Evolutionary conservation across 768 basidiomycete species (phyloP).

Genomic region (Tephrocybe rancida): DNA sequence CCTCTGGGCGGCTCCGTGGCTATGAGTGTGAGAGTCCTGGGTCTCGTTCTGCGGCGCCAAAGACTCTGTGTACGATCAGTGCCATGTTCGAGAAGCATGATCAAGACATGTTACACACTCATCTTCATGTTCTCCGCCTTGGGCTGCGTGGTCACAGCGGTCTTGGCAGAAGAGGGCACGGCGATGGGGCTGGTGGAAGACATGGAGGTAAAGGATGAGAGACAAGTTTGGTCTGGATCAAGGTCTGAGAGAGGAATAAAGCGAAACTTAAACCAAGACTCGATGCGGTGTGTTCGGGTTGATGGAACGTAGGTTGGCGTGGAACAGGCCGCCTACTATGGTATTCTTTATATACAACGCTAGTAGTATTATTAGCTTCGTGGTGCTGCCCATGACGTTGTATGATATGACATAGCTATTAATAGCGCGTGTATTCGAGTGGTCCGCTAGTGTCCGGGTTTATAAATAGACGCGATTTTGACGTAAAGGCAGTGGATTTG

Average conservation of each 20-base stretch:
- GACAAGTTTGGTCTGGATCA: background rate
- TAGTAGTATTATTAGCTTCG: too few relatives aligned
- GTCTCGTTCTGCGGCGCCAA: slow-evolving; percentile 1
- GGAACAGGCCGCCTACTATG: too few relatives aligned
- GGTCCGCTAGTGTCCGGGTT: too few relatives aligned
- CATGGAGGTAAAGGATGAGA: background rate
- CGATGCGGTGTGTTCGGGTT: too few relatives aligned
- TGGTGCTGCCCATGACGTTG: too few relatives aligned
- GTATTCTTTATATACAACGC: too few relatives aligned
- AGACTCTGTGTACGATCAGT: background rate
- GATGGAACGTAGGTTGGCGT: too few relatives aligned
- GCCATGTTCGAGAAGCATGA: background rate
- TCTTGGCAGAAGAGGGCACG: slow-evolving; percentile 15
- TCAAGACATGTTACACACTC: slow-evolving; percentile 45
- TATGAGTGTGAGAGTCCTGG: background rate
- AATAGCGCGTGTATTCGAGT: too few relatives aligned
- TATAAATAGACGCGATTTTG: too few relatives aligned
- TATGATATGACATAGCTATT: too few relatives aligned
- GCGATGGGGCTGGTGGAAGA: slow-evolving; percentile 10
- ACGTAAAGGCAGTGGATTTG: too few relatives aligned
- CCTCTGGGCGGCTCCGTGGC: slow-evolving; percentile 48
- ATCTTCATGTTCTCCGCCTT: slow-evolving; percentile 56
- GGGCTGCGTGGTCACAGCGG: slow-evolving; percentile 51
- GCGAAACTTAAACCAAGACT: background rate
- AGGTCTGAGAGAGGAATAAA: background rate